Evolutionary conservation across 768 basidiomycete species (phyloP), one percentile per base, ranked within the genome.

Genomic region (Piloderma croceum): DNA sequence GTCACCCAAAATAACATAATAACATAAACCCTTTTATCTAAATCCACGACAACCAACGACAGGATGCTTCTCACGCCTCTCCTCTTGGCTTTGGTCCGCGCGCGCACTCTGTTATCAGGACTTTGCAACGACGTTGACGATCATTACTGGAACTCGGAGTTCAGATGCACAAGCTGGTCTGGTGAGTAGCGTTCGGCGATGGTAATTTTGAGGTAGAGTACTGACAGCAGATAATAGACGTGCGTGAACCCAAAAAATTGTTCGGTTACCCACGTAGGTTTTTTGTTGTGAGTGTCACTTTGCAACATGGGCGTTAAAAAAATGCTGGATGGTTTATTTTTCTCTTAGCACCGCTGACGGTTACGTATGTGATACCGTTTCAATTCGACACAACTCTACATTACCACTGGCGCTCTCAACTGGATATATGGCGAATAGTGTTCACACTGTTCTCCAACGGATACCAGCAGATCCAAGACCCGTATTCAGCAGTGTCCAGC

Each of bases 401-500:
- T 27, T 99, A 91, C 96, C 53, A 83, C 82, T 10, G 93, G 86
- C 11, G 77, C 85, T 57, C 75, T 97, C 53, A 76, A 79, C 52
- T 99, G 89, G 88, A 80, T 79, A 47, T 94, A 98, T 59, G 96
- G 96, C 10, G 81, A 60, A 21, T 86, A 93, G 97, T 54, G 91
- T 91, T 5, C 93, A 90, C 7, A 77, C 97, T 44, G 59, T 29
- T 64, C 90, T 76, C 71, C 13, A 96, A 99, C 58, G 94, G 94
- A 12, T 88, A 79, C 63, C 90, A 96, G 59, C 93, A 94, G 69
- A 74, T 97, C 29, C 91, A 99, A 68, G 85, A 93, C 49, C 84
- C 91, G 0, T 99, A 96, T 55, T 84, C 84, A 1, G 87, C 91
- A 7, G 69, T 75, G 7, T 90, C 92, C 21, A 90, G 90, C 59